Base-by-base conservation (phyloP, 371 early-diverging fungal species). In the Zancudomyces culisetae region DNA sequence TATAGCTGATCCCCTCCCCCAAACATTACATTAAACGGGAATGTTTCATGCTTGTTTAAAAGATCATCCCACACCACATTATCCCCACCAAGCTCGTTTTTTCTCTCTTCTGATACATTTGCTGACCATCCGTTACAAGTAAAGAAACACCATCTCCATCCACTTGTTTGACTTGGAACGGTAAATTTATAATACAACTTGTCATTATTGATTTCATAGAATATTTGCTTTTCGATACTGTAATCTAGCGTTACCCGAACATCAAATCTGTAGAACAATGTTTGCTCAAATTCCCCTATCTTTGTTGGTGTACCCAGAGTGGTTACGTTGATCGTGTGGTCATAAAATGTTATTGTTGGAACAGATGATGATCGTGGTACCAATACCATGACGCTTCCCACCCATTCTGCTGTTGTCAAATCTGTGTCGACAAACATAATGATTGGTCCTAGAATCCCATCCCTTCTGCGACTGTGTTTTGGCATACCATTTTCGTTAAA, bases 1-100 rank as follows among this genome's bases (percentile, higher is more conserved):
- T 88, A 87, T 20, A 90, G 60, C 62, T 90, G 90, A 60, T 87
- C 88, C 26, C 87, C 90, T 19, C 87, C 87, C 39, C 88, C 87
- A 21, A 90, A 62, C 72, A 79, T 70, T 29, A 78, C 78, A 59
- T 87, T 85, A 59, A 81, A 82, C 1, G 87, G 87, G 43, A 68
- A 57, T 35, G 62, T 60, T 1, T 58, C 54, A 60, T 87, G 88
- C 49, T 77, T 74, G n/a, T 70, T 69, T 61, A 85, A 50, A 8
- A 81, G 66, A 61, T 87, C 88, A 51, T 75, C 76, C 89, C 89
- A 88, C 43, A 88, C 60, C 0, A 79, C 78, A 45, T 77, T 70
- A 41, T 74, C 72, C 22, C 82, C 83, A 45, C 76, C 78, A 42
- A 73, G 55, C 48, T 71, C 66, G 18, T 70, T 69, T 42, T 70